A percentile compares a stretch with the other conserved stretches of the same genome.
Conservation (phyloP, 2,329 filamentous ascomycete species). For the Ophiocordyceps robertsii region DNA sequence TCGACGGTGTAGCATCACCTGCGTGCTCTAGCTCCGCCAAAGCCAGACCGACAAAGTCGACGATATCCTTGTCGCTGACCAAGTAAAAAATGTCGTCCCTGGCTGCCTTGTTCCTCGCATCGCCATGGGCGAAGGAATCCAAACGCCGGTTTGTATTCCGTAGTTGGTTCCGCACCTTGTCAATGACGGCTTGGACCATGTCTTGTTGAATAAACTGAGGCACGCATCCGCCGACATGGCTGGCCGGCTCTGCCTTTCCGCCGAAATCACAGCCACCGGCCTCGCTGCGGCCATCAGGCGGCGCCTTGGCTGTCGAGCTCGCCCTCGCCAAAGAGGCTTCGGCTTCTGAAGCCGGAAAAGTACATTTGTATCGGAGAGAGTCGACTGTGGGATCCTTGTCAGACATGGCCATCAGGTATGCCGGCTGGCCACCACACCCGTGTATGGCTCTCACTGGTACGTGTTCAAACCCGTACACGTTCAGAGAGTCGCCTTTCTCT, state of each 20-base stretch:
- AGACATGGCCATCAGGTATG: conserved; percentile 4
- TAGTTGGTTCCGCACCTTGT: conserved; percentile 2
- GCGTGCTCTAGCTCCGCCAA: neutral
- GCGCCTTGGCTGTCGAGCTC: neutral
- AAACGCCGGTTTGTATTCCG: neutral
- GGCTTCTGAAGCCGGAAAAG: neutral
- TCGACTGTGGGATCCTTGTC: neutral
- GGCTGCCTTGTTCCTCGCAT: neutral
- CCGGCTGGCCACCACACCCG: conserved; percentile 2
- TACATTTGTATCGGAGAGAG: neutral
- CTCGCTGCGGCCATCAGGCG: neutral
- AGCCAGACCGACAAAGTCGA: conserved; percentile 1
- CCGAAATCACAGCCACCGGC: neutral
- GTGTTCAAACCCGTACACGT: conserved; percentile 3
- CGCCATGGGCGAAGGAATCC: neutral
- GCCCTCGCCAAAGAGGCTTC: neutral
- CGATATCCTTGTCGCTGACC: conserved; percentile 6
- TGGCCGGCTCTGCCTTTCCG: neutral
- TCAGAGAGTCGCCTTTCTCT: neutral
- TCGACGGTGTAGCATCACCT: neutral
- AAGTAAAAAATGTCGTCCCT: conserved; percentile 4
- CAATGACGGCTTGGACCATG: neutral
- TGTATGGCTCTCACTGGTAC: conserved; percentile 4
- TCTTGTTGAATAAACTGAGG: neutral
- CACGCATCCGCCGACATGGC: neutral